Conservation (phyloP, 768 basidiomycete species). For the Panaeolus papilionaceus region DNA sequence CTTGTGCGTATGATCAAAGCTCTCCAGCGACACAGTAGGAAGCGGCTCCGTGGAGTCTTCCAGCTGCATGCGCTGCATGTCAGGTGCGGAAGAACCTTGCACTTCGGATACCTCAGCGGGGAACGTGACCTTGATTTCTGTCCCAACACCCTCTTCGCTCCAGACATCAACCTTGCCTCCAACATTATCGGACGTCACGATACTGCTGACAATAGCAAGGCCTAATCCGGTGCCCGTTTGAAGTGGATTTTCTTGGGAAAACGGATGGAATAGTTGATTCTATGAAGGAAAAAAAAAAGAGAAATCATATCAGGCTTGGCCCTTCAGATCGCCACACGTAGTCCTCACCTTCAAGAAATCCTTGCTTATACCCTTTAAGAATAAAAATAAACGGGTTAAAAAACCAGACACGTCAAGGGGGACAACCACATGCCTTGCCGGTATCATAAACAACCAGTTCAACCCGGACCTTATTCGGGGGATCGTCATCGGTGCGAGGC, state of each 20-base stretch:
- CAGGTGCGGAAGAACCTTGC: conserved; percentile 33
- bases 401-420: not conserved
- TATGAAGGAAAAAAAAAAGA: conserved; percentile 32
- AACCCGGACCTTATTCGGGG: conserved; percentile 68
- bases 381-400: conserved; percentile 13
- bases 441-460: conserved; percentile 89
- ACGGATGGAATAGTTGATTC: conserved; percentile 97
- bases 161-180: conserved; percentile 93
- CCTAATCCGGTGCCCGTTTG: conserved; percentile 94
- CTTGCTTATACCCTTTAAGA: conserved; percentile 82
- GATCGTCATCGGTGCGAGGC: conserved; percentile 57
- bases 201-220: conserved; percentile 94
- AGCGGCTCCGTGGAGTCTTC: conserved; percentile 41
- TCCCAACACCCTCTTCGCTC: conserved; percentile 90
- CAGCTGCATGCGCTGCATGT: conserved; percentile 53
- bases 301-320: not conserved
- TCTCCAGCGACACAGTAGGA: conserved; percentile 69
- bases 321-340: not conserved
- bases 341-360: conserved; percentile 81
- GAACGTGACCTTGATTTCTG: conserved; percentile 89
- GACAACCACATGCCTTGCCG: conserved; percentile 66
- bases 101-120: conserved; percentile 67
- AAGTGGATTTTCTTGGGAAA: conserved; percentile 95
- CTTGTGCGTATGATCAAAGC: conserved; percentile 68
- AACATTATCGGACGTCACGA: conserved; percentile 84